A percentile compares a stretch with the other conserved stretches of the same genome.
These are phyloP conservation scores for Saccharomycopsis sp. DNA, from an alignment of 805 yeast species.

Conservation along the genomic window DNA sequence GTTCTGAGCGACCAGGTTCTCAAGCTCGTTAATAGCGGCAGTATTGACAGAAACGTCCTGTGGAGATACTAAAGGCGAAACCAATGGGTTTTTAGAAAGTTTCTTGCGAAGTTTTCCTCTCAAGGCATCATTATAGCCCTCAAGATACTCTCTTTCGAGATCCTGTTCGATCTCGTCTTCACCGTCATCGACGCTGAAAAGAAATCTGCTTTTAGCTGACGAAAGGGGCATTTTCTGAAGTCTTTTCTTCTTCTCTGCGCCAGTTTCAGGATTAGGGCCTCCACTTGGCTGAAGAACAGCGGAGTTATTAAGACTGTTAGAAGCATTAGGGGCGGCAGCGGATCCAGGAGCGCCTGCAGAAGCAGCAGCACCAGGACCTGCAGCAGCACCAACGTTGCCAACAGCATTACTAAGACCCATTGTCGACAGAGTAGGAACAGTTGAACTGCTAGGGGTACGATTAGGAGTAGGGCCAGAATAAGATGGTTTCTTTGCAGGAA, in stretches of 20 bases:
- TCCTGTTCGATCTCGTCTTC: constrained; percentile 64
- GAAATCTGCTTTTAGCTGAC: constrained; percentile 23
- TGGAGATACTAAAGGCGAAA: constrained; percentile 12
- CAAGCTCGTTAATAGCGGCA: constrained; percentile 14
- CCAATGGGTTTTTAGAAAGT: constrained; percentile 23
- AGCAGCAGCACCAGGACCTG: background rate
- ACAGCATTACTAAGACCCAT: background rate
- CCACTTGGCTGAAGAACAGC: background rate
- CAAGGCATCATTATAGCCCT: constrained; percentile 69
- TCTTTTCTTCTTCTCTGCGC: background rate
- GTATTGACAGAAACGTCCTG: constrained; percentile 4
- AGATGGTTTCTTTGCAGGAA: background rate
- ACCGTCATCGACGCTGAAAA: constrained; percentile 80
- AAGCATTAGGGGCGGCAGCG: background rate
- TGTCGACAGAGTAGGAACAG: background rate
- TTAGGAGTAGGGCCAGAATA: constrained; percentile 2
- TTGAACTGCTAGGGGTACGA: background rate
- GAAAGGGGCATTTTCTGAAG: constrained; percentile 17
- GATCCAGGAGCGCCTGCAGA: background rate
- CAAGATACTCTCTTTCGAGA: constrained; percentile 52
- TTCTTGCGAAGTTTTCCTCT: constrained; percentile 38
- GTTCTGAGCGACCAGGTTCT: constrained; percentile 22
- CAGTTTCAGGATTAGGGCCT: background rate
- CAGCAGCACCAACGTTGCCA: too few species aligned
- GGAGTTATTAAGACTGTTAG: background rate